A percentile compares a stretch with the other conserved stretches of the same genome.
These are phyloP conservation scores for Acmispon strigosus DNA, from an alignment of 306 rosid genomes.

Conservation along the genomic window DNA sequence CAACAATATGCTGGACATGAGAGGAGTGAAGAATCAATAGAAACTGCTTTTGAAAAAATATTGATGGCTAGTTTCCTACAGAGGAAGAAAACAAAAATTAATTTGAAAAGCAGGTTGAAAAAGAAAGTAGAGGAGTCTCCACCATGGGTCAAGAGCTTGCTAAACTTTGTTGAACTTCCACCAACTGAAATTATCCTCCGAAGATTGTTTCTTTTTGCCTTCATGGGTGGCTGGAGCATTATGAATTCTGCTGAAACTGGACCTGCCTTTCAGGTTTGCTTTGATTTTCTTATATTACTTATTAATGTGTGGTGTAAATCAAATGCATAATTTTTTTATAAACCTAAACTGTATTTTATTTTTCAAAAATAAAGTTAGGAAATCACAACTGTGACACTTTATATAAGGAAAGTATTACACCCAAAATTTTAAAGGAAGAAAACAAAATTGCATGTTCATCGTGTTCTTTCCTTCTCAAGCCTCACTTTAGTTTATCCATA, in stretches of 20 bases:
- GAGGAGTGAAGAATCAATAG: slow-evolving; percentile 89
- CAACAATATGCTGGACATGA: slow-evolving; percentile 93
- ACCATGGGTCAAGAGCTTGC: slow-evolving; percentile 82
- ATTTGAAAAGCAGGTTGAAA: slow-evolving; percentile 86
- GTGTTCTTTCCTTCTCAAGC: background rate
- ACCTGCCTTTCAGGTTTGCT: slow-evolving; percentile 98
- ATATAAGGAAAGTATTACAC: background rate
- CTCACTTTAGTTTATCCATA: background rate
- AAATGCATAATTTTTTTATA: background rate
- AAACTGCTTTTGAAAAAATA: slow-evolving; percentile 89
- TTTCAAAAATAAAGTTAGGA: background rate
- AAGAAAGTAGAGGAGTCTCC: slow-evolving; percentile 99
- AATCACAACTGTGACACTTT: background rate
- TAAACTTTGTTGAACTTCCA: slow-evolving; percentile 80
- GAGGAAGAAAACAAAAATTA: slow-evolving; percentile 92
- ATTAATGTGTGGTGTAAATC: background rate
- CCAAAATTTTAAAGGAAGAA: background rate
- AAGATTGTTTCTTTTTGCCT: slow-evolving; percentile 86
- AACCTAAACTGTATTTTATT: background rate
- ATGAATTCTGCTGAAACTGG: slow-evolving; percentile 98
- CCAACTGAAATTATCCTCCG: slow-evolving; percentile 75
- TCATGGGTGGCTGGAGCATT: slow-evolving; percentile 98
- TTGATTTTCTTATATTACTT: background rate
- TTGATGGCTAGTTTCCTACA: slow-evolving; percentile 79
- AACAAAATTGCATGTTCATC: background rate